Base-by-base conservation (phyloP, 495 filamentous ascomycete genomes). In the Hypoxylon perforatum region DNA sequence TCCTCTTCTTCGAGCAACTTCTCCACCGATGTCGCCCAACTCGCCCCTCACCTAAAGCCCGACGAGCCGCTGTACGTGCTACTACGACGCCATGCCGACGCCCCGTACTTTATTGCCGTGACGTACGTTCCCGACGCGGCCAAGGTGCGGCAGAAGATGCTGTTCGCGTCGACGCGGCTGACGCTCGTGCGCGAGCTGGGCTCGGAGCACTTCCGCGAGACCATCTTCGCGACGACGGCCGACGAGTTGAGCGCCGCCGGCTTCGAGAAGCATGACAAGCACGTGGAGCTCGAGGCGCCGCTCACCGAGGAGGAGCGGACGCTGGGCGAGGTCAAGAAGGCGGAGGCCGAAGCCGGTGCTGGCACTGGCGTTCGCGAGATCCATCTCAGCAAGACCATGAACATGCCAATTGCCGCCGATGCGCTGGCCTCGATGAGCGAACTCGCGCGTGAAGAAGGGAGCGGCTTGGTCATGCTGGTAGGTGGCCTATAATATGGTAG, bases 51-150 rank as follows among this genome's bases (percentile, higher is more conserved):
- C 77, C 82, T 97, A 67, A 87, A 89, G 60, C 85, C 87, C 51
- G 90, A 89, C 68, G 84, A 86, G 46, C 90, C 94, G 1, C 85
- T 92, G 67, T 98, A 96, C 80, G 85, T 97, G 59, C 84, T 99
- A 59, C 87, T 97, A 39, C 90, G 94, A 4, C 87, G 88, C 28
- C 84, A 88, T 59, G 74, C 83, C 38, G 66, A 76, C 52, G 69
- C 75, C 8, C 81, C 81, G 3, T 81, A 82, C 56, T 88, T 95
- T 62, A 77, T 93, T 52, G 91, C 91, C 45, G 80, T 97, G 44
- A 94, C 95, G 28, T 97, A 97, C 74, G 91, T 99, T 44, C 95
- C 95, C 3, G 92, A 93, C 73, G 78, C 90, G 54, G 94, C 95
- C 4, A 91, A 91, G 15, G 95, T 99, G 38, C 90, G 95, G 39